Evolutionary conservation across 345 rosid genomes (phyloP), one percentile per base, ranked within the genome.

Genomic region (Euphorbia peplus): DNA sequence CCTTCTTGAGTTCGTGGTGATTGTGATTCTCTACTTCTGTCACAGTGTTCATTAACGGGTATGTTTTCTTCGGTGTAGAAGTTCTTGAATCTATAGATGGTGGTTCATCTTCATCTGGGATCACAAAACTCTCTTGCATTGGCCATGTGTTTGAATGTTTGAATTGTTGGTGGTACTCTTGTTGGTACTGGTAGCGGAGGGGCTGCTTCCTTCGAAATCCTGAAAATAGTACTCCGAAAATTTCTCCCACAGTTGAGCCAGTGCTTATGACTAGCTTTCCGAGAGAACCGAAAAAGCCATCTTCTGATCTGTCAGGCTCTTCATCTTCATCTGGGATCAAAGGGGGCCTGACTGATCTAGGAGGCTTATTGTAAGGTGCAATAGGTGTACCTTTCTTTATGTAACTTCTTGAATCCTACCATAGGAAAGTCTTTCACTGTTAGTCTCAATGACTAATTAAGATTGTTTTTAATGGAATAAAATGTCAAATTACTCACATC

Each of bases 31-130:
- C 89, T 11, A 60, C 18, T 10, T 83, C 87, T 32, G 74, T n/a
- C n/a, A n/a, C n/a, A n/a, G n/a, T 78, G 68, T 72, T 54, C 80
- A 59, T 69, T 59, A 78, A 77, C 10, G 88, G 90, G 73, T 88
- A 84, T 28, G 70, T 60, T 59, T 78, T 89, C 69, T 85, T 83
- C 4, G 79, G 84, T 56, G 82, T 65, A 15, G 87, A 83, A 2
- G 86, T 44, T 77, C 83, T 78, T 26, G 91, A 66, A 68, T 87
- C 95, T 46, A 86, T 50, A 19, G 87, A 54, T 3, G 96, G 97
- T 0, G 92, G 96, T 50, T 84, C 88, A 60, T 91, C 95, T 73
- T 83, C 96, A 60, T 87, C 86, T 13, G 88, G 91, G 75, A 89
- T 86, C 72, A 75, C 81, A 59, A 79, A 89, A 76, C 95, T 93